phyloP scores from a whole-genome alignment of 176 grass and related monocot species.

The Dactylis glomerata region DNA sequence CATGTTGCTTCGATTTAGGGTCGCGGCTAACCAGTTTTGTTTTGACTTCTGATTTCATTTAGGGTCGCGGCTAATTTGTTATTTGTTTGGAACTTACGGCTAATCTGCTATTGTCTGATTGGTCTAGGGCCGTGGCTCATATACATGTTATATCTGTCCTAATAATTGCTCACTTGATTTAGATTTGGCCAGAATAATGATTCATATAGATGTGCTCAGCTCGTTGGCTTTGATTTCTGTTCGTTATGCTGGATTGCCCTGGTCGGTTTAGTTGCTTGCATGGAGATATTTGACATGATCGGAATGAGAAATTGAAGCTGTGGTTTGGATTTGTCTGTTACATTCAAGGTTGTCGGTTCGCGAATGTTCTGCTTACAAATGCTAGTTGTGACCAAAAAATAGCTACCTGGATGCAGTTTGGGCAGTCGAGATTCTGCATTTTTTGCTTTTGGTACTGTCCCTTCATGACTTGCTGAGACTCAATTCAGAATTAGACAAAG shows the following conservation, averaged over 20 bases:
- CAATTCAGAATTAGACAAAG: neutral
- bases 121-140: neutral
- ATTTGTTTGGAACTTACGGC: neutral
- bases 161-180: neutral
- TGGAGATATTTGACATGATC: neutral
- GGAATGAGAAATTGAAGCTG: too few relatives aligned
- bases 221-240: neutral
- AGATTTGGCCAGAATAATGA: neutral
- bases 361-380: neutral
- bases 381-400: neutral
- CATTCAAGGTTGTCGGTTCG: neutral
- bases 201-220: too few relatives aligned
- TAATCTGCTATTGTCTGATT: too few relatives aligned
- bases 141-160: neutral
- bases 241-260: neutral
- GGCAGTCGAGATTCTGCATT: neutral
- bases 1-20: neutral
- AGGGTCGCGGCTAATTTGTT: neutral
- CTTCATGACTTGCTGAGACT: neutral
- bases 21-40: neutral
- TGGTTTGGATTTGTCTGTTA: neutral
- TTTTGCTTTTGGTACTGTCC: neutral
- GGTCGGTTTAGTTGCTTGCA: neutral
- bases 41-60: neutral
- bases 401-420: too few relatives aligned